These are phyloP conservation scores for Phaeosphaeria sp. DNA, from an alignment of 2,329 filamentous ascomycete genomes.

Conservation along the genomic window DNA sequence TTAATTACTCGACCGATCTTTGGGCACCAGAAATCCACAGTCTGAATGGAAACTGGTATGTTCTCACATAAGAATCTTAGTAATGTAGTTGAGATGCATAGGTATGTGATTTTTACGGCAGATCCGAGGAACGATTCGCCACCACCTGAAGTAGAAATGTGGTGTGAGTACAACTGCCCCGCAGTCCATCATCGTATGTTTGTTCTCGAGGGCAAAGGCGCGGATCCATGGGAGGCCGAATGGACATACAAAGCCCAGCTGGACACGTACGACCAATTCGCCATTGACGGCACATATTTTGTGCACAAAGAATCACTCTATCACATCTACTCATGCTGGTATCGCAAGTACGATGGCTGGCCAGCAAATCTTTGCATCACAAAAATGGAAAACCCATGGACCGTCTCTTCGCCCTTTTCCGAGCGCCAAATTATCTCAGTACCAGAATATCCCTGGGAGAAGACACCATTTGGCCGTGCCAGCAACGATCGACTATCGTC, in stretches of 20 bases:
- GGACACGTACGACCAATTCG: constrained; percentile 60
- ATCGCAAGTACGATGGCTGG: constrained; percentile 56
- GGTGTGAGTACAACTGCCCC: constrained; percentile 57
- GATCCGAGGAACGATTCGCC: constrained; percentile 56
- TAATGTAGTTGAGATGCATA: too few species aligned
- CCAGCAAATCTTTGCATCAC: constrained; percentile 61
- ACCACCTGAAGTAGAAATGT: constrained; percentile 56
- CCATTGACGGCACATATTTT: constrained; percentile 62
- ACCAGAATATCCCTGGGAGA: constrained; percentile 59
- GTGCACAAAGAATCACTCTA: constrained; percentile 47
- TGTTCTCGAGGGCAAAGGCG: constrained; percentile 52
- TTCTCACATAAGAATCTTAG: too few species aligned
- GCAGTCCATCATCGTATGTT: constrained; percentile 61
- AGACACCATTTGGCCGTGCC: constrained; percentile 57
- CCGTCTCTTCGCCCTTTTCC: constrained; percentile 53
- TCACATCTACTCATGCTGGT: constrained; percentile 51
- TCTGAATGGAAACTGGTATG: constrained; percentile 50
- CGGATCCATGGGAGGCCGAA: constrained; percentile 54
- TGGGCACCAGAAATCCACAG: constrained; percentile 60
- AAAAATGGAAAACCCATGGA: constrained; percentile 57
- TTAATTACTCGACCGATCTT: constrained; percentile 55
- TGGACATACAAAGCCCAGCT: constrained; percentile 56
- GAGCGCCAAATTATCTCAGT: constrained; percentile 56
- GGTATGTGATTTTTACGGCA: constrained; percentile 61
- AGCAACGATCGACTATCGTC: constrained; percentile 55